phyloP scores from a whole-genome alignment of 768 basidiomycete genomes.

The Xerocomus brunneocitrinus region DNA sequence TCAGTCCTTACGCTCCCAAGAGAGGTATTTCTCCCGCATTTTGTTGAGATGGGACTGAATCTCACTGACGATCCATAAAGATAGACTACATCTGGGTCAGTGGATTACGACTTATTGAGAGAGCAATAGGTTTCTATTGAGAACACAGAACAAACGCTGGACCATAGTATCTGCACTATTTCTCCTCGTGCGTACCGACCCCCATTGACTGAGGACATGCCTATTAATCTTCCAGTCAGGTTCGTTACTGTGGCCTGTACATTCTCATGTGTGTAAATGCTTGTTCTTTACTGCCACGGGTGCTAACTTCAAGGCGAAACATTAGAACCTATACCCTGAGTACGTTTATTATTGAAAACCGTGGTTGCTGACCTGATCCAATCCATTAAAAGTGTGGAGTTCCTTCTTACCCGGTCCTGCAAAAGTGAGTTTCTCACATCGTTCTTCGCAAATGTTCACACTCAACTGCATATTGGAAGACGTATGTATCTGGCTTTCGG shows the following conservation, averaged over 20 bases:
- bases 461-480: background rate
- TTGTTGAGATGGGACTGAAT: too few species aligned
- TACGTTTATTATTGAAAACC: background rate
- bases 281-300: background rate
- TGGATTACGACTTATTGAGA: background rate
- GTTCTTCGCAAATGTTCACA: background rate
- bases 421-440: background rate
- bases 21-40: too few species aligned
- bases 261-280: background rate
- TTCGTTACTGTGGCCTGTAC: constrained; percentile 5
- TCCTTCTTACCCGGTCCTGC: background rate
- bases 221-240: background rate
- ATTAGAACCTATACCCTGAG: background rate
- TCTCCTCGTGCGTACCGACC: background rate
- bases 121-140: background rate
- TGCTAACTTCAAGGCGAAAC: background rate
- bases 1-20: too few species aligned
- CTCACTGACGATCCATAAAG: background rate
- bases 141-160: constrained; percentile 1
- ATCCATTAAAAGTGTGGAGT: background rate
- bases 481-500: background rate
- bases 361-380: background rate
- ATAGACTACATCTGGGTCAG: constrained; percentile 8
- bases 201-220: background rate
- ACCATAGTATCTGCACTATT: background rate